Evolutionary conservation across 495 filamentous ascomycete species (phyloP).

Genomic region (Sordaria brevicollis): DNA sequence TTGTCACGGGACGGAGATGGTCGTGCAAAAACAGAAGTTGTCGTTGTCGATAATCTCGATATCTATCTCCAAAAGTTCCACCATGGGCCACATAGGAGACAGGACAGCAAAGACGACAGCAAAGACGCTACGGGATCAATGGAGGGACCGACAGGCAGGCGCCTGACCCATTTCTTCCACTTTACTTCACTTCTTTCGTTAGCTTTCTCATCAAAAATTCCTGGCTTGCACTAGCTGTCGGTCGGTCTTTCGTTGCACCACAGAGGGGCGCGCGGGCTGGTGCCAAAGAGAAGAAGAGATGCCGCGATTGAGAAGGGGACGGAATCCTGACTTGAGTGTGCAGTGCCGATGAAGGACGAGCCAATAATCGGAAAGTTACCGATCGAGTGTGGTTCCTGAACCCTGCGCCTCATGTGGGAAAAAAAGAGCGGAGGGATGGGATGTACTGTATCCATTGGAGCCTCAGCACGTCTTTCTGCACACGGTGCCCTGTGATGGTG

Average conservation of each 20-base stretch:
- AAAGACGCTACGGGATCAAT: neutral
- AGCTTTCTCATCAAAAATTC: neutral
- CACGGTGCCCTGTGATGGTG: too few relatives aligned
- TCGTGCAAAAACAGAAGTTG: neutral
- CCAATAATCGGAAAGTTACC: conserved; percentile 15
- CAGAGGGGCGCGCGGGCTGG: neutral
- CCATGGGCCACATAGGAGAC: neutral
- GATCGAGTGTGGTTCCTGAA: conserved; percentile 14
- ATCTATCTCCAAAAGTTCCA: neutral
- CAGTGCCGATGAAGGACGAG: conserved; percentile 4
- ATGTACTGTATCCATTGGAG: neutral
- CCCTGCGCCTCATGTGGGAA: neutral
- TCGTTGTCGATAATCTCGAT: neutral
- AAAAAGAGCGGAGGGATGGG: neutral
- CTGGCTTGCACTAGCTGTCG: too few relatives aligned
- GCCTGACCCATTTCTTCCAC: neutral
- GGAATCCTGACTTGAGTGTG: neutral
- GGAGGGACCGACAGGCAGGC: too few relatives aligned
- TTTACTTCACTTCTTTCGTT: too few relatives aligned
- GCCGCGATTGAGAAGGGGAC: conserved; percentile 2
- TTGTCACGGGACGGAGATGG: too few relatives aligned
- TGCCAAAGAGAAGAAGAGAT: neutral
- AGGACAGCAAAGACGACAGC: neutral
- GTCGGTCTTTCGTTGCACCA: neutral
- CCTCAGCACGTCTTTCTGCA: neutral